A percentile compares a stretch with the other conserved stretches of the same genome.
Evolutionary conservation across 2,329 filamentous ascomycete genomes (phyloP).

Genomic region (Alternaria alternata): DNA sequence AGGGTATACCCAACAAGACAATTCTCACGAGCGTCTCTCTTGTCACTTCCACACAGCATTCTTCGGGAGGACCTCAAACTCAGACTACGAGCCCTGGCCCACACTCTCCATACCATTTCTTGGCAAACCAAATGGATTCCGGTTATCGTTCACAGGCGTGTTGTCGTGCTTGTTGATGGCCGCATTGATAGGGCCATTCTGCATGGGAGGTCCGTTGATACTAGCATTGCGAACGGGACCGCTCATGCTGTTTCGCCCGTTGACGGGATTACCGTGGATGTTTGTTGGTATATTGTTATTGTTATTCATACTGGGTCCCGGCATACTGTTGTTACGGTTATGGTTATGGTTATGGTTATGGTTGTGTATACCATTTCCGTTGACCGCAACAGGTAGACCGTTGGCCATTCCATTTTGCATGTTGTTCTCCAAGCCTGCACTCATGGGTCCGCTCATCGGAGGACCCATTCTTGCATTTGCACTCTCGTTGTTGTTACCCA

Average conservation of each 20-base stretch:
- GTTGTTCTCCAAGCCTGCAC: slow-evolving; percentile 28
- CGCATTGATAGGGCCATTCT: slow-evolving; percentile 9
- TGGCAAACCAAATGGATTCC: slow-evolving; percentile 16
- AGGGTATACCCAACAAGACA: background rate
- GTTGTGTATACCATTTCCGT: slow-evolving; percentile 14
- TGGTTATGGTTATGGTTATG: slow-evolving; percentile 3
- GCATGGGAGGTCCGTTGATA: slow-evolving; percentile 22
- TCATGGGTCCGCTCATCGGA: slow-evolving; percentile 25
- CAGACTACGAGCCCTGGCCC: slow-evolving; percentile 15
- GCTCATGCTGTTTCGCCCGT: slow-evolving; percentile 15
- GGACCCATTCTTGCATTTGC: slow-evolving; percentile 32
- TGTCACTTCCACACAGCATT: slow-evolving; percentile 1
- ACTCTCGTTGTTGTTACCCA: slow-evolving; percentile 56
- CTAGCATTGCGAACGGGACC: slow-evolving; percentile 14
- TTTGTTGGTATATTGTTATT: slow-evolving; percentile 5
- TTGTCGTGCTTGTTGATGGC: slow-evolving; percentile 27
- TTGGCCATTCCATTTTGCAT: slow-evolving; percentile 30
- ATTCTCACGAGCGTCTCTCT: background rate
- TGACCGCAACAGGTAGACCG: slow-evolving; percentile 12
- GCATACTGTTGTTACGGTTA: slow-evolving; percentile 12
- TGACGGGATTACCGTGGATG: slow-evolving; percentile 14
- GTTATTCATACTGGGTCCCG: slow-evolving; percentile 15
- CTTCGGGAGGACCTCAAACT: background rate
- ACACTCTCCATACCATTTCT: slow-evolving; percentile 7
- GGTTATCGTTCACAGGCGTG: slow-evolving; percentile 31